Percentiles rank a stretch among this genome's conserved stretches.
Evolutionary conservation across 192 early-diverging fungal genomes (phyloP).

Genomic region (Coemansia sp.): DNA sequence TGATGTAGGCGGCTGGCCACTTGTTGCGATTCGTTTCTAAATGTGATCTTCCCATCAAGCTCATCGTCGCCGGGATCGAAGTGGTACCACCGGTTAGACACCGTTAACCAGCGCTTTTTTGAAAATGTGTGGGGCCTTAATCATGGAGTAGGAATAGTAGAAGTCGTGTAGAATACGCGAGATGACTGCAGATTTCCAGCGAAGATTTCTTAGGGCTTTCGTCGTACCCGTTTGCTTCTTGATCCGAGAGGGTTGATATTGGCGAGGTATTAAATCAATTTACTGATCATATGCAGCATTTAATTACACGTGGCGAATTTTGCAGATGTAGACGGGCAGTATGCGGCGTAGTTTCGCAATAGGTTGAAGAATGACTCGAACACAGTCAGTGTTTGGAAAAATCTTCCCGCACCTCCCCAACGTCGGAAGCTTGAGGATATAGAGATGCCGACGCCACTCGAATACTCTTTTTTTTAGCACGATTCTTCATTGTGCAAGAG

Average conservation of each 20-base stretch:
- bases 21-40: too few relatives aligned
- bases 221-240: background rate
- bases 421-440: background rate
- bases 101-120: too few relatives aligned
- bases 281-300: background rate
- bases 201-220: background rate
- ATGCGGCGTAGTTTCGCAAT: background rate
- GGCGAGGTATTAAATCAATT: background rate
- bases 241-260: background rate
- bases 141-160: too few relatives aligned
- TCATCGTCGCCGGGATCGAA: too few relatives aligned
- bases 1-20: too few relatives aligned
- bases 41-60: too few relatives aligned
- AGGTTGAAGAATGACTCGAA: background rate
- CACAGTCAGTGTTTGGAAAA: background rate
- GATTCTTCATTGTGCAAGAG: too few relatives aligned
- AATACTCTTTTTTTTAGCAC: too few relatives aligned
- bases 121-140: too few relatives aligned
- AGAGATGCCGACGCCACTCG: background rate
- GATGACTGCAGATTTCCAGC: background rate
- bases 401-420: background rate
- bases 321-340: background rate
- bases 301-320: background rate
- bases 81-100: too few relatives aligned
- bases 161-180: too few relatives aligned